Conservation (phyloP, 2,329 filamentous ascomycete genomes). For the Penicillium occitanis region DNA sequence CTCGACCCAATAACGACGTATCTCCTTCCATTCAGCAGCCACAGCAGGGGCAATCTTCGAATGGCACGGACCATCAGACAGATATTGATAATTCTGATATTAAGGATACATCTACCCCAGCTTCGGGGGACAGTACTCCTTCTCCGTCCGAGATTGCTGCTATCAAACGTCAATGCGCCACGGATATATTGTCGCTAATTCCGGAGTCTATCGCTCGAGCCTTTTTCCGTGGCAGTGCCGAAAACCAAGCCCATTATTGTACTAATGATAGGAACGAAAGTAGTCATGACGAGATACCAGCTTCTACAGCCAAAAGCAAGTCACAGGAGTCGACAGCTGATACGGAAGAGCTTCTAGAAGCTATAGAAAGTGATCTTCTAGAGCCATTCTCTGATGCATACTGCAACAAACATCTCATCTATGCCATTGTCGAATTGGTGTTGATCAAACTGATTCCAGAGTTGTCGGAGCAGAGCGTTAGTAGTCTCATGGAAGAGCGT, state of each 20-base stretch:
- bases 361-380: conserved; percentile 65
- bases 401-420: conserved; percentile 89
- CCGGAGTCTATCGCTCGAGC: conserved; percentile 42
- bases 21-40: conserved; percentile 24
- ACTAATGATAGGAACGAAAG: conserved; percentile 11
- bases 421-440: conserved; percentile 75
- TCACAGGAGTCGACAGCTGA: background rate
- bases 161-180: conserved; percentile 45
- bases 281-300: background rate
- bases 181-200: conserved; percentile 43
- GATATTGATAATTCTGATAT: conserved; percentile 4
- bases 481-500: conserved; percentile 72
- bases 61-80: background rate
- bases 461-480: conserved; percentile 67
- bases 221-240: conserved; percentile 43
- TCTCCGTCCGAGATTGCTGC: conserved; percentile 13
- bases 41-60: conserved; percentile 7
- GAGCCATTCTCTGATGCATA: conserved; percentile 78
- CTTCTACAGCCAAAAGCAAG: conserved; percentile 13
- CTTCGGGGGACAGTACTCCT: conserved; percentile 6
- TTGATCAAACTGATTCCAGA: conserved; percentile 84
- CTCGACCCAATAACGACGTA: conserved; percentile 21
- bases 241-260: conserved; percentile 20
- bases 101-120: conserved; percentile 6
- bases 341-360: conserved; percentile 52